Conservation (phyloP, 176 grass and related monocot species). For the Urochloa ruziziensis region DNA sequence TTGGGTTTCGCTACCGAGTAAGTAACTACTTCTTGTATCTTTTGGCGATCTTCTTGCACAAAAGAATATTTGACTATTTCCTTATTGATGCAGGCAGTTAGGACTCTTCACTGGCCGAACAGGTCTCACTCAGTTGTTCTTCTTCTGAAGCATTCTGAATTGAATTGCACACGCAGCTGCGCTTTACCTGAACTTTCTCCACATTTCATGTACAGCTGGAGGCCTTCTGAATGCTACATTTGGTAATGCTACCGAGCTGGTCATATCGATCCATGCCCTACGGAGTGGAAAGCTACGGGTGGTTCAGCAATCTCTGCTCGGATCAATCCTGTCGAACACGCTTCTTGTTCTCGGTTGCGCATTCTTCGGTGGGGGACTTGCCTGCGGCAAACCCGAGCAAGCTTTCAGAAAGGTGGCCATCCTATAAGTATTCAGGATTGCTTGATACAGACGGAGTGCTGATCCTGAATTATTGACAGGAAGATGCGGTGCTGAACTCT, state of each 20-base stretch:
- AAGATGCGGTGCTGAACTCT: conserved; percentile 62
- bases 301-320: conserved; percentile 73
- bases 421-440: background rate
- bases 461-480: conserved; percentile 36
- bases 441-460: background rate
- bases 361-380: conserved; percentile 71
- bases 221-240: conserved; percentile 73
- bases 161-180: background rate
- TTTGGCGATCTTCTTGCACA: background rate
- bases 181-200: background rate
- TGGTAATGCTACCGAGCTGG: conserved; percentile 77
- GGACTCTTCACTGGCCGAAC: conserved; percentile 71
- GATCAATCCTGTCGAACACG: conserved; percentile 82
- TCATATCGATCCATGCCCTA: conserved; percentile 77
- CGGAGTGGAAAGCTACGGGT: conserved; percentile 56
- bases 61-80: conserved; percentile 21
- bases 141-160: conserved; percentile 31
- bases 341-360: conserved; percentile 71
- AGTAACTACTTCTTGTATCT: background rate
- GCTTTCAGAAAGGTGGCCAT: conserved; percentile 62
- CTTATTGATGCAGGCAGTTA: conserved; percentile 56
- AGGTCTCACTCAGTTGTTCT: conserved; percentile 42
- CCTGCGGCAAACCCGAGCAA: conserved; percentile 53
- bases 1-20: conserved; percentile 72
- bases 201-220: conserved; percentile 44